Evolutionary conservation across 2,329 filamentous ascomycete species (phyloP), one percentile per base, ranked within the genome.

Genomic region (Westerdykella sp.): DNA sequence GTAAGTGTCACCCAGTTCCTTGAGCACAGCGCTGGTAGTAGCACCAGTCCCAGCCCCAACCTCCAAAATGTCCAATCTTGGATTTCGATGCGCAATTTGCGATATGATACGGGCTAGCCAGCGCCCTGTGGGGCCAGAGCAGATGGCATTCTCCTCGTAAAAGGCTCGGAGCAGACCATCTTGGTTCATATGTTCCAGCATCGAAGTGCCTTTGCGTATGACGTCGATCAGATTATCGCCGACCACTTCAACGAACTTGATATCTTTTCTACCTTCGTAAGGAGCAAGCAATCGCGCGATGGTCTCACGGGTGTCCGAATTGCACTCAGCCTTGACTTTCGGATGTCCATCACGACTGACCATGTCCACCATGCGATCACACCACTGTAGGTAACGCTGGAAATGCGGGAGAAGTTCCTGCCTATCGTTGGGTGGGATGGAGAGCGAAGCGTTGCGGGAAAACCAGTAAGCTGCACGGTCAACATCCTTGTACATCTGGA

Each of bases 1-100:
- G 22, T 44, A 44, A 3, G 25, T 23, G 22, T 43, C 25, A 12
- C 25, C 25, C 25, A 28, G 4, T 5, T 14, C 15, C 12, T 18
- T 15, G 15, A 51, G 34, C 11, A 53, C 39, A 5, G 25, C 21
- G 2, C 23, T 23, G 14, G 49, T 54, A 10, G 42, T 37, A 6
- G 45, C 43, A 6, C 47, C 45, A 5, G 49, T 53, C 2, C 46
- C 45, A 1, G 43, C 53, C 10, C 48, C 43, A n/a, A 52, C 28
- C 28, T 51, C 49, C 2, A 51, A 37, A 5, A 52, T 40, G 13
- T 39, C 34, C 34, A 51, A 22, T 5, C 18, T 41, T 2, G 50
- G 52, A n/a, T 48, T 42, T 14, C 40, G 37, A 28, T 46, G 42
- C 6, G 15, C 42, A 6, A 45, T 9, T 4, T 28, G 25, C 25